phyloP scores from a whole-genome alignment of 345 rosid genomes.

The Gynandropsis gynandra region DNA sequence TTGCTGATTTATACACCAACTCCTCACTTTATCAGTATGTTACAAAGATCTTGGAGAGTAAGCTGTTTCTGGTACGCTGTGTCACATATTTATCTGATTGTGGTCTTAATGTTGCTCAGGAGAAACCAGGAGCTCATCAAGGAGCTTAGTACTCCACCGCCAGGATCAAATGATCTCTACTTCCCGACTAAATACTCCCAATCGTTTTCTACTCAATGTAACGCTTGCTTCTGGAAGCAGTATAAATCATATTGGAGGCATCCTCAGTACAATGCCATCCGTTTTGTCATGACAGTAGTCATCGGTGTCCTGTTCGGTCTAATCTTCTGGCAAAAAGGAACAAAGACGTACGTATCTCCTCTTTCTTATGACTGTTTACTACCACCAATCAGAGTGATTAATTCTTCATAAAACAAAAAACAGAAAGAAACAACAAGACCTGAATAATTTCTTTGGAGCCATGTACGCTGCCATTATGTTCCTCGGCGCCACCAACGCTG shows the following conservation, averaged over 20 bases:
- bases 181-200: constrained; percentile 64
- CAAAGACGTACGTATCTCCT: constrained; percentile 32
- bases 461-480: constrained; percentile 52
- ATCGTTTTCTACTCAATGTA: constrained; percentile 45
- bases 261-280: constrained; percentile 65
- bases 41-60: neutral
- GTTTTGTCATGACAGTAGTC: constrained; percentile 50
- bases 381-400: neutral
- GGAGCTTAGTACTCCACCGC: constrained; percentile 52
- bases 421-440: constrained; percentile 50
- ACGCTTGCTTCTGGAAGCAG: constrained; percentile 80
- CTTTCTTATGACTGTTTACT: neutral
- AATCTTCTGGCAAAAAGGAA: constrained; percentile 71
- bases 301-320: constrained; percentile 58
- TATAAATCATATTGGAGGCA: constrained; percentile 74
- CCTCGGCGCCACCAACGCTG: constrained; percentile 42
- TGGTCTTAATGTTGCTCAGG: constrained; percentile 32
- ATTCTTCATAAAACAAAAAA: constrained; percentile 5
- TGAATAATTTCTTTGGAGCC: constrained; percentile 65
- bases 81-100: neutral
- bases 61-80: neutral
- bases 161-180: constrained; percentile 51
- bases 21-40: constrained; percentile 66
- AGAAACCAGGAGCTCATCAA: constrained; percentile 56
- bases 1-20: constrained; percentile 55